Evolutionary conservation across 306 rosid genomes (phyloP).

Genomic region (Cucumis cinereus): DNA sequence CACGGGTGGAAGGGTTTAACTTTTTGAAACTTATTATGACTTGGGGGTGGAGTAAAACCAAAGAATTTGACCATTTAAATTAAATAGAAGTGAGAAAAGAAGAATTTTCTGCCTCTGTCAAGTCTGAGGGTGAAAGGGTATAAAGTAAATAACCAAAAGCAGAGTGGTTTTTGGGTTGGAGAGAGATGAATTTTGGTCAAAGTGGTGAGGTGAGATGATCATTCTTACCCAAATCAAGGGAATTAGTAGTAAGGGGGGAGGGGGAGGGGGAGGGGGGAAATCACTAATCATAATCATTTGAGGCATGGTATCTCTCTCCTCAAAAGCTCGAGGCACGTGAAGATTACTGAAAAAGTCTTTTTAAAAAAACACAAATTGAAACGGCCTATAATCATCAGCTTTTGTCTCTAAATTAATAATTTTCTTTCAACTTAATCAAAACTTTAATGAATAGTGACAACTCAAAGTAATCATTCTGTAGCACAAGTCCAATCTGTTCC

Average conservation of each 20-base stretch:
- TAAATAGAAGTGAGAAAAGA: neutral
- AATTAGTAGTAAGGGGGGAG: neutral
- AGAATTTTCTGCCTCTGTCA: conserved; percentile 12
- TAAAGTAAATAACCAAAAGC: conserved; percentile 6
- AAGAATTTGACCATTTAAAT: conserved; percentile 33
- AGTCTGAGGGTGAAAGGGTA: neutral
- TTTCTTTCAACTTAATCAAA: conserved; percentile 27
- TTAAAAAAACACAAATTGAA: neutral
- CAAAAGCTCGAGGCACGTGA: conserved; percentile 8
- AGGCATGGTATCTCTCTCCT: conserved; percentile 4
- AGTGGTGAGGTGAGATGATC: neutral
- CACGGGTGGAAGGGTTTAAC: neutral
- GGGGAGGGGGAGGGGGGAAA: too few relatives aligned
- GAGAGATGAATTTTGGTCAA: neutral
- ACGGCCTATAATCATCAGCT: conserved; percentile 17
- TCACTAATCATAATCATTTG: conserved; percentile 2
- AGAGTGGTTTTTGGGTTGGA: neutral
- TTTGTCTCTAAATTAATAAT: conserved; percentile 9
- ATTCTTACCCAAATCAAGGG: conserved; percentile 5
- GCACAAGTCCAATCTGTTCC: conserved; percentile 18
- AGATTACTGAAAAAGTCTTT: conserved; percentile 10
- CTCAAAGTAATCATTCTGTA: conserved; percentile 16
- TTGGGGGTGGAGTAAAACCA: conserved; percentile 27
- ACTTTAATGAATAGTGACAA: conserved; percentile 11
- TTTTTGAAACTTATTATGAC: conserved; percentile 10